Conservation (phyloP, 2,329 filamentous ascomycete genomes). For the Diaporthe citriasiana region DNA sequence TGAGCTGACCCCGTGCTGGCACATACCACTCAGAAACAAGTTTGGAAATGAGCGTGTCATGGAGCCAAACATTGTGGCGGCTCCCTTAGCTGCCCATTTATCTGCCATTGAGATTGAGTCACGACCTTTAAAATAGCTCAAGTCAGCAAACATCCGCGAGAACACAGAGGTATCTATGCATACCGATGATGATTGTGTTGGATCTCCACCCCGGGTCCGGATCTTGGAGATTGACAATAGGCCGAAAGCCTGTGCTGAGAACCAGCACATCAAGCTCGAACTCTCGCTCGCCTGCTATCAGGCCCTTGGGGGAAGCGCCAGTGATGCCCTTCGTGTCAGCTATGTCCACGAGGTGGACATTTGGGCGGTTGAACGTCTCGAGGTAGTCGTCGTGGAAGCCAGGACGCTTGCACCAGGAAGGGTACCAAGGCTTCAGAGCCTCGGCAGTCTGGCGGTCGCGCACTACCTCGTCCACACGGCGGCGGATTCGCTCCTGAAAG, state of each 20-base stretch:
- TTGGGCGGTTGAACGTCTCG: conserved; percentile 60
- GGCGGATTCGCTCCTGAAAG: conserved; percentile 57
- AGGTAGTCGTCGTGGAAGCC: conserved; percentile 66
- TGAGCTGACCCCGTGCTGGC: conserved; percentile 36
- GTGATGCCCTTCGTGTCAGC: conserved; percentile 58
- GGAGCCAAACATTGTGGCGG: conserved; percentile 43
- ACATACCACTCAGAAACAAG: conserved; percentile 42
- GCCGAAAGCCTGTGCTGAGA: conserved; percentile 43
- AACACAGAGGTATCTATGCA: neutral
- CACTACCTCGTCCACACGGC: conserved; percentile 57
- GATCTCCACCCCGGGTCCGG: conserved; percentile 42
- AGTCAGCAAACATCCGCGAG: neutral
- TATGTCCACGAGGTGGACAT: conserved; percentile 62
- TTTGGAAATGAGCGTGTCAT: conserved; percentile 45
- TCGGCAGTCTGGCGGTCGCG: conserved; percentile 58
- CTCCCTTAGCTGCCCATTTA: conserved; percentile 42
- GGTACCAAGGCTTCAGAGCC: conserved; percentile 64
- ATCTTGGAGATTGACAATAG: neutral
- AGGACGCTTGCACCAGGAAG: conserved; percentile 66
- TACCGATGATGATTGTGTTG: conserved; percentile 33
- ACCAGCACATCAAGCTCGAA: conserved; percentile 41
- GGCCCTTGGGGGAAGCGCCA: conserved; percentile 22
- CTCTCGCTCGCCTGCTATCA: conserved; percentile 16
- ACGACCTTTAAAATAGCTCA: conserved; percentile 33
- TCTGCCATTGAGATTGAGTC: conserved; percentile 39